Evolutionary conservation across 2,329 filamentous ascomycete genomes (phyloP), one percentile per base, ranked within the genome.

Genomic region (Purpureocillium lavendulum): DNA sequence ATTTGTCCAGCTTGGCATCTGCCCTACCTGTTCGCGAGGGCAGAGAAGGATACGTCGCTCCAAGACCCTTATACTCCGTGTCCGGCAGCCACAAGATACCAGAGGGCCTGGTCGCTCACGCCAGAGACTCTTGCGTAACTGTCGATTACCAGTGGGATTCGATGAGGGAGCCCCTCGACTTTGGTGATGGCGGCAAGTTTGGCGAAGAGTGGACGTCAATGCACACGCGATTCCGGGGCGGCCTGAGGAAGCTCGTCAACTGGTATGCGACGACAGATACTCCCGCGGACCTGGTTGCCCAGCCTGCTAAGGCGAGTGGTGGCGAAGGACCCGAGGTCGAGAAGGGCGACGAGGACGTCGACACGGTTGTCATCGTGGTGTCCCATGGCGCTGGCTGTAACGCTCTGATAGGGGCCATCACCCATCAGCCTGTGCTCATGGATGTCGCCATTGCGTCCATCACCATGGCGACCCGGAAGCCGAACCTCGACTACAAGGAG

Each of bases 61-160:
- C 89, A 0, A 73, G 77, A 6, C 89, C 90, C 1, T 77, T 80
- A 13, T 96, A 94, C 59, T 87, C 90, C 1, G 75, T 96, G 9
- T 90, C 86, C 0, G 72, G 75, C 7, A 82, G 82, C 7, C 82
- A 87, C 33, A 80, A 82, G 7, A 96, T 97, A 42, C 92, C 92
- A 0, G 69, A 79, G 3, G 92, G 90, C 2, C 94, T 94, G 56
- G 85, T 95, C 14, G 77, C 87, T 1, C 92, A 98, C 62, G 90
- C 90, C 8, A 78, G 88, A 45, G 87, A 97, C 56, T 79, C 83
- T 11, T 97, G 88, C 54, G 71, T 86, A 5, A 75, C 84, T 37
- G 73, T 96, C n/a, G 92, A 98, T 60, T 94, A 87, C 53, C 84
- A 90, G 51, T 98, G 92, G 90, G 89, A 98, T 55, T 96, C 89